Base-by-base conservation (phyloP, 768 basidiomycete genomes). In the Psilocybe sp. region DNA sequence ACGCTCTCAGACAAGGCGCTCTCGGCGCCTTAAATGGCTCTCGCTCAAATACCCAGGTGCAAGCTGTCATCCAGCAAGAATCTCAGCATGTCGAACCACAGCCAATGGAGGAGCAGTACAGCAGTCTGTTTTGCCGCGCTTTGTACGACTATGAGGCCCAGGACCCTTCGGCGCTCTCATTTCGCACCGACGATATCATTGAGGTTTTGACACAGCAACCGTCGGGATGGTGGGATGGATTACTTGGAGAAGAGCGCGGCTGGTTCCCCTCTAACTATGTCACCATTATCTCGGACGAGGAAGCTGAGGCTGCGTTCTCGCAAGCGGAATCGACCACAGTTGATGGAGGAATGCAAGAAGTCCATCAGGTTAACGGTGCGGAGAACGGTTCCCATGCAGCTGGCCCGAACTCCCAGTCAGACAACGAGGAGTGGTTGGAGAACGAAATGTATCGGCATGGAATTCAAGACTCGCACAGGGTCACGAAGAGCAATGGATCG, bases 211-310 rank as follows among this genome's bases (percentile, higher is more conserved):
- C 88, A 10, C 87, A 85, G 59, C 83, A 98, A 47, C 89, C 91
- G 34, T 90, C 90, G 4, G 96, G 96, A 13, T 99, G 96, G 96
- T 98, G 95, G 97, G 96, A 99, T 66, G 96, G 96, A 4, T 73
- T 97, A 51, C 77, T 97, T 16, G 82, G 85, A 42, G 89, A 91
- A 47, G 87, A 89, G 65, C 83, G 96, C 44, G 96, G 96, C 50
- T 96, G 92, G 92, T 96, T 99, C 69, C 96, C 96, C 16, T 92
- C 89, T 57, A 99, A 98, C 72, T 98, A 97, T 72, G 94, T 97
- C 40, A 71, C 75, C 41, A 64, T 81, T 40, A 83, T 98, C 49
- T 78, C 82, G 19, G 89, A 91, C 54, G 85, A 89, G 60, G 90
- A 92, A 61, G 89, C 85, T 2, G 92, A 91, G 51, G 66, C 77